Base-by-base conservation (phyloP, 148 eudicot genomes). In the Beta vulgaris region DNA sequence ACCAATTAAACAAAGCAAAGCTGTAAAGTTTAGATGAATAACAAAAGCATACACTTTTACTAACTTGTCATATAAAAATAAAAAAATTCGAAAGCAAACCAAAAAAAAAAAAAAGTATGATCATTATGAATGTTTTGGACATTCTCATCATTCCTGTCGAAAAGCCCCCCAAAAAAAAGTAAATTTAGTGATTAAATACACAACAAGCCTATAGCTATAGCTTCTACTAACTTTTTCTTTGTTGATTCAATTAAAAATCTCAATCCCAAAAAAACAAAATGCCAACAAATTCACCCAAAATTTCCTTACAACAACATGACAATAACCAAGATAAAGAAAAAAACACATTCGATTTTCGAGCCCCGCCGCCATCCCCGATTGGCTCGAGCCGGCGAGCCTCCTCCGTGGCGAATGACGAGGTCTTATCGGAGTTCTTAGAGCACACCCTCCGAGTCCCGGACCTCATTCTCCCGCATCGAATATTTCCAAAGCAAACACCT, bases 311-410 rank as follows among this genome's bases (percentile, higher is more conserved):
- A 40, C 11, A 74, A 12, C 64, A 71, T 26, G 65, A 67, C 26
- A 16, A 67, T 32, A 69, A 71, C n/a, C 51, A 63, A 34, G 46
- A 25, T 0, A 42, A 69, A 49, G 79, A 80, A 57, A 74, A 29
- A 6, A 67, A 75, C 61, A 35, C 70, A 73, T 55, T 82, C 67
- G 87, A 91, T 49, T 93, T 93, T 80, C 89, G 91, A 5, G 98
- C 98, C 1, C 97, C 98, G 16, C 96, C 98, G 4, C 97, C 98
- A 3, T 91, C 98, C 6, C 98, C 98, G 16, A 79, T 88, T 1
- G 92, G 86, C 9, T 75, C 91, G 26, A 88, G 91, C 51, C 87
- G 97, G 25, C 80, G 94, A 5, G 16, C 84, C 14, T 89, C 94
- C 23, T 84, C 92, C 7, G 83, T 88, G 59, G 63, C 89, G 0